These are phyloP conservation scores for Paramecium biaurelia DNA, from an alignment of 73 alveolate genomes.

Conservation along the genomic window DNA sequence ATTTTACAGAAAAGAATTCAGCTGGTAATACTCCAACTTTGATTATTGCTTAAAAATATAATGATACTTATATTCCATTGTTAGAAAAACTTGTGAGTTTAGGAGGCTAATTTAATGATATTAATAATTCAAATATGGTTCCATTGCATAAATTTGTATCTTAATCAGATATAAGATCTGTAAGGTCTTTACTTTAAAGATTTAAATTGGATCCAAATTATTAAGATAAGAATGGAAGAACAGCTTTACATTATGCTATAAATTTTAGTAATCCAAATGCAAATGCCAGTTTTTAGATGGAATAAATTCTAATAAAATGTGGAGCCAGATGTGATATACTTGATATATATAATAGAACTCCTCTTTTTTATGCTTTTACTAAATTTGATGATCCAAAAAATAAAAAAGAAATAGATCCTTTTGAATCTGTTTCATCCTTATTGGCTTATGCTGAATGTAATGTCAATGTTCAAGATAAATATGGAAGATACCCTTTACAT, in stretches of 20 bases:
- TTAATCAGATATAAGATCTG: background rate
- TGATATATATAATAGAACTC: constrained; percentile 72
- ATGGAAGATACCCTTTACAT: constrained; percentile 78
- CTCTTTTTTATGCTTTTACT: constrained; percentile 78
- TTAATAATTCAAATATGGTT: background rate
- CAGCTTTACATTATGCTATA: constrained; percentile 75
- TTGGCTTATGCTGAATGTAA: constrained; percentile 59
- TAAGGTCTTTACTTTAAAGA: background rate
- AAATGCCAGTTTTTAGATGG: constrained; percentile 77
- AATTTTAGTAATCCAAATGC: constrained; percentile 71
- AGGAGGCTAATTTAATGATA: background rate
- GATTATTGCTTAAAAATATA: background rate
- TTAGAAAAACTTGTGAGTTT: background rate
- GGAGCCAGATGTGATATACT: constrained; percentile 69
- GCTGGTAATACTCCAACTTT: background rate
- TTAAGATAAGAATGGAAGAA: constrained; percentile 25
- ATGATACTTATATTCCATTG: background rate
- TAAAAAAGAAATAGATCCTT: constrained; percentile 72
- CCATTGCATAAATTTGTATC: background rate
- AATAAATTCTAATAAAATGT: constrained; percentile 65
- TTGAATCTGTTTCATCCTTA: constrained; percentile 69
- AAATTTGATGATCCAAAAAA: constrained; percentile 62
- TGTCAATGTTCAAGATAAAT: constrained; percentile 66
- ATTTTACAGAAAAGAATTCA: background rate
- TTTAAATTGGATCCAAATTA: constrained; percentile 10